Percentiles rank a stretch among this genome's conserved stretches.
These are phyloP conservation scores for Tulasnella calospora DNA, from an alignment of 768 basidiomycete species.

Conservation along the genomic window DNA sequence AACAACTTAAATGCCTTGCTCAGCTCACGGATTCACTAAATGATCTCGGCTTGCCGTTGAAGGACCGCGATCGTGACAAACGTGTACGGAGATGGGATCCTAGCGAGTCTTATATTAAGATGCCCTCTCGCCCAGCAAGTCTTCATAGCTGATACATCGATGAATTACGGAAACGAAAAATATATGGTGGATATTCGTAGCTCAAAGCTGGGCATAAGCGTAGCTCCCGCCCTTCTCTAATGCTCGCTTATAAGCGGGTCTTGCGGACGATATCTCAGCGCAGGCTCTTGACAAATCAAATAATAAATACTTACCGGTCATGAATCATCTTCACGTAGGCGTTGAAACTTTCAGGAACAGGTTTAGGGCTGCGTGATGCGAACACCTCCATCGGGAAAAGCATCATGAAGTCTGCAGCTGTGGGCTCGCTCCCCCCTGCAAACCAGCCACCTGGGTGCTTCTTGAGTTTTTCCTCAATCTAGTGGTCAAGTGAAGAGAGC, in stretches of 20 bases:
- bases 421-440: conserved; percentile 42
- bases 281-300: conserved; percentile 8
- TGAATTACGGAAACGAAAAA: too few species aligned
- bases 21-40: too few species aligned
- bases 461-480: conserved; percentile 43
- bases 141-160: too few species aligned
- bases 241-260: conserved; percentile 38
- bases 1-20: too few species aligned
- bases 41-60: too few species aligned
- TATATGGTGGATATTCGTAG: too few species aligned
- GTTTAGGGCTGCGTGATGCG: neutral
- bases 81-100: too few species aligned
- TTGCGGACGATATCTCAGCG: conserved; percentile 20
- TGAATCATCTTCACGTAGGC: conserved; percentile 42
- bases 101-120: too few species aligned
- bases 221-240: conserved; percentile 34
- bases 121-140: too few species aligned
- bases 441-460: conserved; percentile 36
- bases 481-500: neutral
- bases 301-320: conserved; percentile 34
- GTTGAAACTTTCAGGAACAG: conserved; percentile 29
- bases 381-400: conserved; percentile 39
- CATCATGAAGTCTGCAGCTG: conserved; percentile 48
- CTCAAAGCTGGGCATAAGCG: conserved; percentile 27
- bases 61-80: too few species aligned